These are phyloP conservation scores for Herpetomonas muscarum DNA, from an alignment of 208 protist species.

Conservation along the genomic window DNA sequence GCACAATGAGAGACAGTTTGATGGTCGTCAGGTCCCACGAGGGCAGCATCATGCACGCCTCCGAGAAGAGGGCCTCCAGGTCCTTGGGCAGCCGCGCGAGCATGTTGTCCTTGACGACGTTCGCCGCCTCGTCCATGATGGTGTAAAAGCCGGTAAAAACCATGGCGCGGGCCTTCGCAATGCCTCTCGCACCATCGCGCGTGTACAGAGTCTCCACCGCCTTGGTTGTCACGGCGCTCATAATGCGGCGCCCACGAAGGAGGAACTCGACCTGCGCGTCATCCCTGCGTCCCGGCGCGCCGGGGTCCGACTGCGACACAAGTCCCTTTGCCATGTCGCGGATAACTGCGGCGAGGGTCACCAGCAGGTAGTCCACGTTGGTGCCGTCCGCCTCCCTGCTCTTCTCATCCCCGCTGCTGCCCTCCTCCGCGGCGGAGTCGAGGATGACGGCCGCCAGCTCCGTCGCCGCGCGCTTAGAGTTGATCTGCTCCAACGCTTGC, in stretches of 20 bases:
- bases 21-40: conserved; percentile 41
- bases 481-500: conserved; percentile 20
- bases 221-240: conserved; percentile 39
- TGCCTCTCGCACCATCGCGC: conserved; percentile 22
- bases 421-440: conserved; percentile 16
- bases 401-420: conserved; percentile 8
- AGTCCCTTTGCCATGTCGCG: conserved; percentile 31
- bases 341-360: conserved; percentile 55
- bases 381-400: neutral
- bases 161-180: conserved; percentile 22
- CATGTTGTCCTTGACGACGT: conserved; percentile 64
- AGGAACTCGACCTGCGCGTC: conserved; percentile 20
- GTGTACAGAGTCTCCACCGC: conserved; percentile 46
- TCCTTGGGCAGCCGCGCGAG: conserved; percentile 35
- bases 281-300: neutral
- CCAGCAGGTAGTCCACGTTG: conserved; percentile 34
- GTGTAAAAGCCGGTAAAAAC: conserved; percentile 63
- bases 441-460: conserved; percentile 11
- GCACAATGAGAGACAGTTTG: conserved; percentile 63
- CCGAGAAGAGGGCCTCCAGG: conserved; percentile 35
- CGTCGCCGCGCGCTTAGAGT: conserved; percentile 5
- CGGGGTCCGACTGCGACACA: conserved; percentile 1
- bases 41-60: conserved; percentile 64
- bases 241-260: conserved; percentile 37
- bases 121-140: conserved; percentile 64